Evolutionary conservation across 257 asterid species (phyloP), one percentile per base, ranked within the genome.

Genomic region (Pogostemon cablin): DNA sequence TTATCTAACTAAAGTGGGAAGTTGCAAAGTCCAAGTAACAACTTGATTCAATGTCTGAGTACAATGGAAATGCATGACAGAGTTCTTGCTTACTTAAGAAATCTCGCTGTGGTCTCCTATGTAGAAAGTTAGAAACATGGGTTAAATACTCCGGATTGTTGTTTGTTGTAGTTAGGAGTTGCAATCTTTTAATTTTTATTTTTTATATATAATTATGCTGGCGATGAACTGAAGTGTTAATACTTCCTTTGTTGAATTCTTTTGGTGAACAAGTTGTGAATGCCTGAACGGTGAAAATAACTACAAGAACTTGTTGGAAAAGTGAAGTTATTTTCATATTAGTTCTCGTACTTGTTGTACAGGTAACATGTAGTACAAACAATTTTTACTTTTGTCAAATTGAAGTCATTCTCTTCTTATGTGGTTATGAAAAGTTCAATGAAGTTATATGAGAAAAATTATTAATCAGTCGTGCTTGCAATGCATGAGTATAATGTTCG

Each of bases 401-500:
- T 11, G 10, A n/a, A 60, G 59, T 1, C 37, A 52, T 17, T 68
- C 63, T 12, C 54, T 12, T 38, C 49, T 54, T 3, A 4, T 39
- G 52, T 39, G 58, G 73, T 56, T 46, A 53, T 60, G 48, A 20
- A 38, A 10, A 53, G 69, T 54, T 47, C 62, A 72, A 6, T 70
- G 65, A 40, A 52, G 37, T 66, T 61, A 11, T 43, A 17, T 63
- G 1, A 46, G 65, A 71, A 12, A 25, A 62, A 62, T n/a, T n/a
- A 62, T 62, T 6, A 50, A 53, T 61, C 15, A 12, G 52, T 49
- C 50, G 3, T 32, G 58, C 47, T 70, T 53, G 43, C 40, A 49
- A 48, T 57, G 69, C 67, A 40, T 47, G 55, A 65, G 76, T 46
- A 34, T 52, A 40, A 25, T 69, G 44, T 53, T 69, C 47, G 67